Evolutionary conservation across 2,329 filamentous ascomycete species (phyloP).

Genomic region (Trichoderma asperellum): DNA sequence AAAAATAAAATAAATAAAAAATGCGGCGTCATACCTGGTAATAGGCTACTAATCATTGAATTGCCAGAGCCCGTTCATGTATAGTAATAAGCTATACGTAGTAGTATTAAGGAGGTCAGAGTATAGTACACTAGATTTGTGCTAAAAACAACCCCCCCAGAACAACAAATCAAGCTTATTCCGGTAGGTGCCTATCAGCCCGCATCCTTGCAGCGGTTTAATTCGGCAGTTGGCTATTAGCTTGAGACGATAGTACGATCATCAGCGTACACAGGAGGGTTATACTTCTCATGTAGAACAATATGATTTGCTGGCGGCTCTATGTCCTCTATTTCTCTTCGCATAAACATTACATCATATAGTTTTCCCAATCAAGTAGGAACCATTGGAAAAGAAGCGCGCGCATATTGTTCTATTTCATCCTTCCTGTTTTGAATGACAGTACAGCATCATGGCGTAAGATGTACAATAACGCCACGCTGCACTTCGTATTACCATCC

Average conservation of each 20-base stretch:
- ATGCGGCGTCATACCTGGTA: neutral
- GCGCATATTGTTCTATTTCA: neutral
- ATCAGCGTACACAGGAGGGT: neutral
- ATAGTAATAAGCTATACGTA: neutral
- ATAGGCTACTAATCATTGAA: neutral
- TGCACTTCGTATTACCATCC: neutral
- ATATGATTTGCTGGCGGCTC: neutral
- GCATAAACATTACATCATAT: neutral
- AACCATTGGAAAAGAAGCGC: neutral
- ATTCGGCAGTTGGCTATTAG: neutral
- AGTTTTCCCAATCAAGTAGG: neutral
- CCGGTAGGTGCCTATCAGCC: constrained; percentile 8
- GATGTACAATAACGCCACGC: neutral
- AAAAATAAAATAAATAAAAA: neutral
- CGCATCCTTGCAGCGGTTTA: neutral
- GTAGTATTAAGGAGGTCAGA: neutral
- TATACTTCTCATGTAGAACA: neutral
- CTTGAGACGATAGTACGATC: neutral
- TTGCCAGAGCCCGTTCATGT: neutral
- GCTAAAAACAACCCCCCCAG: neutral
- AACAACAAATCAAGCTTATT: constrained; percentile 15
- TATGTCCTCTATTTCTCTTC: neutral
- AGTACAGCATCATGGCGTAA: neutral
- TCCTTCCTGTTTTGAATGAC: neutral
- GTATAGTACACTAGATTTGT: neutral